Percentiles rank a stretch among this genome's conserved stretches.
These are phyloP conservation scores for Exobasidium rhododendri DNA, from an alignment of 1,284 basidiomycete genomes.

Conservation along the genomic window DNA sequence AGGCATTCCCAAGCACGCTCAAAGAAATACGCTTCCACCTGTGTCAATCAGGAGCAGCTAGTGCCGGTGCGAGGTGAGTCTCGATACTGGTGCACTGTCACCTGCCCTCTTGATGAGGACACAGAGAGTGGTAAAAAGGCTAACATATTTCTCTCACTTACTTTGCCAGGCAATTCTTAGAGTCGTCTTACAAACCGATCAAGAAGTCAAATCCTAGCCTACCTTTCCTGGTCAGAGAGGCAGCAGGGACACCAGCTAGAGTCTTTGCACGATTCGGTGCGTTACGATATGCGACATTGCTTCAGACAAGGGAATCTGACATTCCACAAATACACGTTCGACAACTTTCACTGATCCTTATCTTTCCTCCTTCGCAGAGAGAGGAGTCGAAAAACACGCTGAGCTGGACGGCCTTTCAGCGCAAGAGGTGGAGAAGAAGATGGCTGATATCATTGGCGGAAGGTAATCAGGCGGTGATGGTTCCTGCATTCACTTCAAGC, in stretches of 20 bases:
- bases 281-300: conserved; percentile 17
- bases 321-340: too few species aligned
- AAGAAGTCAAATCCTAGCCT: conserved; percentile 52
- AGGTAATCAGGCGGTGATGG: too few species aligned
- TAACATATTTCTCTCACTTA: background rate
- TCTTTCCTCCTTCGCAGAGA: conserved; percentile 43
- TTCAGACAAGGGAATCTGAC: too few species aligned
- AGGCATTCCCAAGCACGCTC: conserved; percentile 44
- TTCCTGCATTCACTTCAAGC: too few species aligned
- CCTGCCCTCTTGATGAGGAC: too few species aligned
- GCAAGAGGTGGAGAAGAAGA: conserved; percentile 48
- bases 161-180: conserved; percentile 45
- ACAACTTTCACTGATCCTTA: too few species aligned
- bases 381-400: conserved; percentile 47
- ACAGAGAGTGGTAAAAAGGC: too few species aligned
- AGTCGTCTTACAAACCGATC: conserved; percentile 46
- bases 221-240: conserved; percentile 52
- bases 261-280: conserved; percentile 52
- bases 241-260: conserved; percentile 46
- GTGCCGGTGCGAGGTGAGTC: conserved; percentile 50
- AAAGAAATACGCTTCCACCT: conserved; percentile 53
- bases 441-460: conserved; percentile 36
- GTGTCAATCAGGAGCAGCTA: conserved; percentile 48
- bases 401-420: conserved; percentile 48
- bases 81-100: background rate